These are phyloP conservation scores for Cystobasidiaceae sp. DNA, from an alignment of 1,284 basidiomycete genomes.

Conservation along the genomic window DNA sequence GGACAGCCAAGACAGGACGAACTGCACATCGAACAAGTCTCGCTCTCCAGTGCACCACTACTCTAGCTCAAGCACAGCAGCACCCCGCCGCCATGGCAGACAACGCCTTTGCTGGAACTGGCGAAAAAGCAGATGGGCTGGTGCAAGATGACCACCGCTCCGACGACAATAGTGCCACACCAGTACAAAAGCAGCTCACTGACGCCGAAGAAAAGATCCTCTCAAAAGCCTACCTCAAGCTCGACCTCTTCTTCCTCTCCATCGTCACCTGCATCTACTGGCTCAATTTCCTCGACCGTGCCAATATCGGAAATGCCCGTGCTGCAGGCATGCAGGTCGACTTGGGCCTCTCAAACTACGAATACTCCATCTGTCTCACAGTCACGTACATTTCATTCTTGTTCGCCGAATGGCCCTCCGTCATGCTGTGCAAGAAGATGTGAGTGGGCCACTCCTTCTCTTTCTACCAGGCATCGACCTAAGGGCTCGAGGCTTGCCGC, in stretches of 20 bases:
- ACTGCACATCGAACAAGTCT: no score
- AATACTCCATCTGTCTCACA: slow-evolving; percentile 56
- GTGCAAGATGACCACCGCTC: background rate
- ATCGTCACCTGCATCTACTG: slow-evolving; percentile 25
- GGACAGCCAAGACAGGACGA: no score
- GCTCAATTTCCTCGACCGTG: slow-evolving; percentile 29
- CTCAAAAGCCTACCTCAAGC: slow-evolving; percentile 4
- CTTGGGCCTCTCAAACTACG: slow-evolving; percentile 53
- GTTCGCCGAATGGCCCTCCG: slow-evolving; percentile 53
- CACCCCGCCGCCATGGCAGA: no score
- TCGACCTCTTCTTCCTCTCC: slow-evolving; percentile 21
- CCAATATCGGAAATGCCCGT: slow-evolving; percentile 30
- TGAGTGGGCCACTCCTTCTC: background rate
- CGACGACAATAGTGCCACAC: background rate
- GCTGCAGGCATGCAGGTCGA: slow-evolving; percentile 52
- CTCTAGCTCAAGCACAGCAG: no score
- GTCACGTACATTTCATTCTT: slow-evolving; percentile 59
- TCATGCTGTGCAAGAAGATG: slow-evolving; percentile 20
- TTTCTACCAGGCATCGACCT: background rate
- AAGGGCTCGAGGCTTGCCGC: no score
- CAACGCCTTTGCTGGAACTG: slow-evolving; percentile 1
- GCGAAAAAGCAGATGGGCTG: background rate
- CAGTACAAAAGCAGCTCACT: background rate
- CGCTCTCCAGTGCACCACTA: no score
- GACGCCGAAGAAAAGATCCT: background rate